A percentile compares a stretch with the other conserved stretches of the same genome.
Conservation (phyloP, 495 filamentous ascomycete species). For the Mycothermus thermophilus region DNA sequence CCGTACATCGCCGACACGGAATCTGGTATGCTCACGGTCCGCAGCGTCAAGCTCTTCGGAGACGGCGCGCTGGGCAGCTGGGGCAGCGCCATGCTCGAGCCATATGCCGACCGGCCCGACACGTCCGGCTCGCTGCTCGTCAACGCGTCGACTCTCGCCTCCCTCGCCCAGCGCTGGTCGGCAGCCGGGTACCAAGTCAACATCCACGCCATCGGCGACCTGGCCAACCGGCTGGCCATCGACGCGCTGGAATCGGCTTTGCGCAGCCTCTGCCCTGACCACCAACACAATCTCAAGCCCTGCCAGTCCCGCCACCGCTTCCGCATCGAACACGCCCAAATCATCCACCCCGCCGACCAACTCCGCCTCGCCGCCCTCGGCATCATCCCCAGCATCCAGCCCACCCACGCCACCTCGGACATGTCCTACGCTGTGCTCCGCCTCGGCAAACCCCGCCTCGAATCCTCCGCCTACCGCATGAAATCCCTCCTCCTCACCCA, state of each 20-base stretch:
- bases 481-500: conserved; percentile 35
- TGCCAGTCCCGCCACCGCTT: conserved; percentile 40
- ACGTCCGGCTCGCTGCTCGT: conserved; percentile 46
- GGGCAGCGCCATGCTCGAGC: conserved; percentile 49
- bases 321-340: conserved; percentile 53
- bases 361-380: conserved; percentile 35
- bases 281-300: conserved; percentile 7
- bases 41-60: conserved; percentile 47
- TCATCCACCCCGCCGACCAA: conserved; percentile 49
- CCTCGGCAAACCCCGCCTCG: conserved; percentile 36
- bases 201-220: conserved; percentile 53
- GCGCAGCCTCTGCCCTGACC: conserved; percentile 30
- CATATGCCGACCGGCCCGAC: conserved; percentile 44
- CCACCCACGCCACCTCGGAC: conserved; percentile 53
- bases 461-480: conserved; percentile 45
- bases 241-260: conserved; percentile 38
- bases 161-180: conserved; percentile 36
- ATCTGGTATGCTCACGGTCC: conserved; percentile 30
- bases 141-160: conserved; percentile 37
- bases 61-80: conserved; percentile 52
- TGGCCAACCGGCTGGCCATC: conserved; percentile 44
- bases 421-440: conserved; percentile 43
- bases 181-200: conserved; percentile 41
- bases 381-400: conserved; percentile 53
- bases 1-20: conserved; percentile 23